Conservation (phyloP, 2,329 filamentous ascomycete genomes). For the Claviceps cyperi region DNA sequence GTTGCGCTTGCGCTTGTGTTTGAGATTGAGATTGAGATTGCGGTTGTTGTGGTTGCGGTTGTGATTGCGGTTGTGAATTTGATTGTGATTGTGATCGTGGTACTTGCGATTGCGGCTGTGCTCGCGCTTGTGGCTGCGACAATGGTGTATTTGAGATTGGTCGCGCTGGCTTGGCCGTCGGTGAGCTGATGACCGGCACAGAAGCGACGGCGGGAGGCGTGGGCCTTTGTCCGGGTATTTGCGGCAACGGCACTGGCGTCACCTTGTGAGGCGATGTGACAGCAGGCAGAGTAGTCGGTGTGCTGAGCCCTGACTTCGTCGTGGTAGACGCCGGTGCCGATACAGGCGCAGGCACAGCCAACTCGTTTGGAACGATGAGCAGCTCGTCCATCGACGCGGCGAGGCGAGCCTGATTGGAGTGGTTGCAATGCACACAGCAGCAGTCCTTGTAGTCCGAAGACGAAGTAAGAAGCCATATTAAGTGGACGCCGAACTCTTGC, state of each 20-base stretch:
- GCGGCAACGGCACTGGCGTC: conserved; percentile 23
- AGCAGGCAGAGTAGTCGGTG: conserved; percentile 4
- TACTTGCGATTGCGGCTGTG: conserved; percentile 7
- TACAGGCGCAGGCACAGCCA: conserved; percentile 4
- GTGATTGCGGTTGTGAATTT: conserved; percentile 8
- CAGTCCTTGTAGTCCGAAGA: conserved; percentile 35
- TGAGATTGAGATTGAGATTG: conserved; percentile 10
- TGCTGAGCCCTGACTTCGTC: conserved; percentile 1
- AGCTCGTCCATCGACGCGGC: conserved; percentile 12
- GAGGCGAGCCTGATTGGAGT: conserved; percentile 14
- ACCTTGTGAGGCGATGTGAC: conserved; percentile 12
- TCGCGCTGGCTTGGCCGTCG: conserved; percentile 5
- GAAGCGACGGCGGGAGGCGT: conserved; percentile 14
- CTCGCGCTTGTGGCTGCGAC: conserved; percentile 2
- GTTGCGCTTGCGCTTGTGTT: conserved; percentile 6
- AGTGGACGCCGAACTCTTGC: conserved; percentile 36
- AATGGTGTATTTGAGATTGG: conserved; percentile 3
- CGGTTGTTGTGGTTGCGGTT: background rate
- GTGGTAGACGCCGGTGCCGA: conserved; percentile 3
- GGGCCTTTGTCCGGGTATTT: conserved; percentile 20
- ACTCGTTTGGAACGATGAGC: conserved; percentile 8
- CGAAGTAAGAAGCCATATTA: conserved; percentile 35
- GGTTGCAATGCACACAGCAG: conserved; percentile 35
- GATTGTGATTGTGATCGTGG: conserved; percentile 4
- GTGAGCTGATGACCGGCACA: background rate